These are phyloP conservation scores for Hansfordia pulvinata DNA, from an alignment of 2,329 filamentous ascomycete species.

Conservation along the genomic window DNA sequence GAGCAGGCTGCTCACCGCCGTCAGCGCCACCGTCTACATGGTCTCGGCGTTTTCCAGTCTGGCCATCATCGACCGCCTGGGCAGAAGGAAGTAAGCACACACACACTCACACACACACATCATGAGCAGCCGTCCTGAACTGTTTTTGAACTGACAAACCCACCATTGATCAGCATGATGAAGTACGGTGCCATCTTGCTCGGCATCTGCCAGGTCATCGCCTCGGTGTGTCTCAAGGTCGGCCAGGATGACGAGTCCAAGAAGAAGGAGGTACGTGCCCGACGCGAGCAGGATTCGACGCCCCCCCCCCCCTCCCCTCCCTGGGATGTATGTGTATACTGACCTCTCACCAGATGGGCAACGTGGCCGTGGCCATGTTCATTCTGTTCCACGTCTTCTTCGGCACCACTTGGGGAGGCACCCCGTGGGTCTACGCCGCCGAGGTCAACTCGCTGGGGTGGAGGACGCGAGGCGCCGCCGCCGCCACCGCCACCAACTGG, in stretches of 20 bases:
- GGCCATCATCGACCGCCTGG: slow-evolving; percentile 24
- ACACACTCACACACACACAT: not conserved
- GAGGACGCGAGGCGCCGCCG: slow-evolving; percentile 25
- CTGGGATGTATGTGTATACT: not conserved
- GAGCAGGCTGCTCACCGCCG: slow-evolving; percentile 39
- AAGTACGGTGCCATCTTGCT: slow-evolving; percentile 21
- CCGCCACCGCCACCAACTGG: slow-evolving; percentile 30
- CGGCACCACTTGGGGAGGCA: slow-evolving; percentile 22
- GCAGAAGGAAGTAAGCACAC: slow-evolving; percentile 20
- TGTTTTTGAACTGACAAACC: no score
- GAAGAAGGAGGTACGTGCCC: slow-evolving; percentile 12
- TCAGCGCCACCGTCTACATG: slow-evolving; percentile 28
- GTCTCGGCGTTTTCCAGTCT: slow-evolving; percentile 21
- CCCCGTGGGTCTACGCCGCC: slow-evolving; percentile 26
- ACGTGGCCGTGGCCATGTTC: slow-evolving; percentile 26
- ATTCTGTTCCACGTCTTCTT: slow-evolving; percentile 28
- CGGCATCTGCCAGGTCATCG: slow-evolving; percentile 21
- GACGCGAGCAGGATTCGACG: no score
- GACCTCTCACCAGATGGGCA: slow-evolving; percentile 17
- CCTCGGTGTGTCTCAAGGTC: slow-evolving; percentile 19
- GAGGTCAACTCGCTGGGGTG: slow-evolving; percentile 27
- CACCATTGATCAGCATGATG: slow-evolving; percentile 17
- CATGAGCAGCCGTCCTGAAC: not conserved
- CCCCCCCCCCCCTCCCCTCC: no score
- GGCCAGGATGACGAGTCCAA: slow-evolving; percentile 15